Evolutionary conservation across 495 filamentous ascomycete species (phyloP).

Genomic region (Aspergillus bridgeri): DNA sequence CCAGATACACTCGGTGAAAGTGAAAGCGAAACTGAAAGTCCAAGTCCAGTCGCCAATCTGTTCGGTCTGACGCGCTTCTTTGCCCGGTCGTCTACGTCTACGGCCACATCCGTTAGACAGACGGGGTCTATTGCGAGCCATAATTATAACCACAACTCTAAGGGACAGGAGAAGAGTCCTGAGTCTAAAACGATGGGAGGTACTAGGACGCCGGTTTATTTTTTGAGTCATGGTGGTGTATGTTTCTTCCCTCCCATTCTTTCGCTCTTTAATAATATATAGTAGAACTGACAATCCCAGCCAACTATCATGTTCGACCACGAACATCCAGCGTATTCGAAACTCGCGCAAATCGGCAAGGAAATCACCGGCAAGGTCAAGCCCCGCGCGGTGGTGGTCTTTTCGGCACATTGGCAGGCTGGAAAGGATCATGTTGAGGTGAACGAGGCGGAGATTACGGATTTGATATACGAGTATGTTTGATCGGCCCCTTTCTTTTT

Average conservation of each 20-base stretch:
- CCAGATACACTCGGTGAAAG: neutral
- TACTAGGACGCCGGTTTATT: slow-evolving; percentile 67
- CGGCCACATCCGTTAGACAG: neutral
- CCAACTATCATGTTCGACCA: slow-evolving; percentile 72
- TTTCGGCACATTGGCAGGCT: slow-evolving; percentile 84
- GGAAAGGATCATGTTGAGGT: slow-evolving; percentile 58
- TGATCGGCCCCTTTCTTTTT: slow-evolving; percentile 4
- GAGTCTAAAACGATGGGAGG: no score
- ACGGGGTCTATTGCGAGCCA: neutral
- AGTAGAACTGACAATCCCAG: slow-evolving; percentile 29
- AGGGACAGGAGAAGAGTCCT: neutral
- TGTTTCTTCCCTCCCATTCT: slow-evolving; percentile 26
- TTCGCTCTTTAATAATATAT: neutral
- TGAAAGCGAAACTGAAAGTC: neutral
- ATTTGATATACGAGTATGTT: slow-evolving; percentile 78
- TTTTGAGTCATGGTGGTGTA: slow-evolving; percentile 75
- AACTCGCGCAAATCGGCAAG: slow-evolving; percentile 63
- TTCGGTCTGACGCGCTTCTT: slow-evolving; percentile 28
- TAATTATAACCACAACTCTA: neutral
- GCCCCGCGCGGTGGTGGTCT: slow-evolving; percentile 78
- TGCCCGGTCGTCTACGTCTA: slow-evolving; percentile 6
- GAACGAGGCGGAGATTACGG: slow-evolving; percentile 65
- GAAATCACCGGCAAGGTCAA: slow-evolving; percentile 81
- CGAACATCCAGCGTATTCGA: slow-evolving; percentile 69
- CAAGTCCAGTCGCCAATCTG: slow-evolving; percentile 30